Percentiles rank a stretch among this genome's conserved stretches.
Conservation (phyloP, 2,329 filamentous ascomycete species). For the Parascedosporium putredinis region DNA sequence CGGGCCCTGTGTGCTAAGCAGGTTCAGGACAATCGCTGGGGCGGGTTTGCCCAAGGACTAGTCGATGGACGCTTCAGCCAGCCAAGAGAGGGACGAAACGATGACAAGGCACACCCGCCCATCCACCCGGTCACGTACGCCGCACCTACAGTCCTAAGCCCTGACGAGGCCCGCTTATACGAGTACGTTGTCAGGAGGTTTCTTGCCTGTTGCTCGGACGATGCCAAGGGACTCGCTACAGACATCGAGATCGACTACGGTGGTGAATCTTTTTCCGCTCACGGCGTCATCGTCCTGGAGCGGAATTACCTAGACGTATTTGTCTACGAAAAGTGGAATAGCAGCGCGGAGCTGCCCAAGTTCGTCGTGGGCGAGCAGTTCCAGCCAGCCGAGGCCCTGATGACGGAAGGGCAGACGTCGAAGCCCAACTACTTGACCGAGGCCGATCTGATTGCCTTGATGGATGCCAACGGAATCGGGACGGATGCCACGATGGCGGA, state of each 20-base stretch:
- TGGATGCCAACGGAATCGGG: constrained; percentile 97
- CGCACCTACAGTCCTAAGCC: constrained; percentile 48
- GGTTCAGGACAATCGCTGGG: constrained; percentile 66
- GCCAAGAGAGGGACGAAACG: constrained; percentile 74
- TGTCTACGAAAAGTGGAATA: constrained; percentile 92
- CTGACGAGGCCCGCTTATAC: constrained; percentile 69
- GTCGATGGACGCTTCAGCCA: constrained; percentile 67
- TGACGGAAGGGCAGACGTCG: constrained; percentile 82
- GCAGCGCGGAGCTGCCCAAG: constrained; percentile 68
- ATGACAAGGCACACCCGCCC: constrained; percentile 94
- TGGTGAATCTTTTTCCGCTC: constrained; percentile 69
- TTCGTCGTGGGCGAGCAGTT: constrained; percentile 75
- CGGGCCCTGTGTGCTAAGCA: constrained; percentile 75
- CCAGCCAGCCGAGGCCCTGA: constrained; percentile 76
- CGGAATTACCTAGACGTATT: constrained; percentile 94
- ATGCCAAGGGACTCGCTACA: constrained; percentile 77
- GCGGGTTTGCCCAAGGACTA: constrained; percentile 65
- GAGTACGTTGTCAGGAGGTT: constrained; percentile 90
- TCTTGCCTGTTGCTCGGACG: constrained; percentile 89
- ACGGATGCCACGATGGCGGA: constrained; percentile 99
- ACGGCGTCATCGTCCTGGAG: constrained; percentile 75
- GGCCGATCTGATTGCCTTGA: constrained; percentile 86
- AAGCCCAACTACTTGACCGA: constrained; percentile 84
- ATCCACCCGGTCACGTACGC: constrained; percentile 93
- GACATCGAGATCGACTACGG: constrained; percentile 80